phyloP scores from a whole-genome alignment of 805 yeast species.

The Priceomyces medius region DNA sequence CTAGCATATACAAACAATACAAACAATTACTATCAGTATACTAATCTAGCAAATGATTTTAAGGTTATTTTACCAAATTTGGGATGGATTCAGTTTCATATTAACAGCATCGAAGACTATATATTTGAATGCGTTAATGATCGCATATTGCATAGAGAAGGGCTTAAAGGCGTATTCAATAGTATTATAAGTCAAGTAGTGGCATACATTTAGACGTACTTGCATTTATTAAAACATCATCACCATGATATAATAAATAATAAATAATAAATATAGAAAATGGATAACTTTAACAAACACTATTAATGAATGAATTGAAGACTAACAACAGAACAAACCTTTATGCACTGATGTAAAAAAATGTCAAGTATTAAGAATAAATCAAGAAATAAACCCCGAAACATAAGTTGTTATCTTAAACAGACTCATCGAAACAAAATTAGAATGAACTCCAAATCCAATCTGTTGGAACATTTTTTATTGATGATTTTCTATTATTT shows the following conservation, averaged over 20 bases:
- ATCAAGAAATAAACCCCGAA: too few species aligned
- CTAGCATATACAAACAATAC: constrained; percentile 7
- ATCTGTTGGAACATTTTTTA: constrained; percentile 33
- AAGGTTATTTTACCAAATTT: constrained; percentile 2
- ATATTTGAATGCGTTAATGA: constrained; percentile 2
- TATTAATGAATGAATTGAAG: background rate
- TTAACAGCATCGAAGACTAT: constrained; percentile 1
- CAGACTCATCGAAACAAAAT: background rate
- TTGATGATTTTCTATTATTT: constrained; percentile 8
- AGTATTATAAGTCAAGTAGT: background rate
- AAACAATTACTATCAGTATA: constrained; percentile 2
- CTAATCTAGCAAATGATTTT: constrained; percentile 5
- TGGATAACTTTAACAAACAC: background rate
- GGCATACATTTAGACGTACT: background rate
- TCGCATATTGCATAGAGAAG: constrained; percentile 1
- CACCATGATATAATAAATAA: too few species aligned
- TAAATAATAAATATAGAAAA: background rate
- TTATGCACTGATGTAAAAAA: too few species aligned
- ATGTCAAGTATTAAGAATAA: too few species aligned
- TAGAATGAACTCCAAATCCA: constrained; percentile 57
- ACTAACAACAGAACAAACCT: background rate
- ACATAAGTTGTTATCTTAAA: too few species aligned
- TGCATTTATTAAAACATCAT: too few species aligned
- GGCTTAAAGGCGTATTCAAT: background rate
- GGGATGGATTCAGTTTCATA: constrained; percentile 3